A percentile compares a stretch with the other conserved stretches of the same genome.
phyloP scores from a whole-genome alignment of 2,329 filamentous ascomycete genomes.

The Colletotrichum zoysiae region DNA sequence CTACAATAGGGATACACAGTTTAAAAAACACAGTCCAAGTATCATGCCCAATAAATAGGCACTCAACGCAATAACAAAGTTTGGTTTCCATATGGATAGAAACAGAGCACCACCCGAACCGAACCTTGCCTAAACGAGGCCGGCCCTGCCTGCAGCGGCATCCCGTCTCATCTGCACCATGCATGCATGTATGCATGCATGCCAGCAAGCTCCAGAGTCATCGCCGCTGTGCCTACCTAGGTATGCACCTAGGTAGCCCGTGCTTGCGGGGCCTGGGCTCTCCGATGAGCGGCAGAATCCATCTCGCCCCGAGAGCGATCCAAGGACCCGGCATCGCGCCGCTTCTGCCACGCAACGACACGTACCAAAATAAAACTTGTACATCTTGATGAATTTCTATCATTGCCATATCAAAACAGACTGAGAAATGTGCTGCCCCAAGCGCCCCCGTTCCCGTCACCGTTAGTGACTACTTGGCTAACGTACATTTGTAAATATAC shows the following conservation, averaged over 20 bases:
- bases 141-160: conserved; percentile 1
- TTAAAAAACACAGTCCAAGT: too few species aligned
- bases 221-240: too few species aligned
- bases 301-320: neutral
- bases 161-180: neutral
- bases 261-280: neutral
- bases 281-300: neutral
- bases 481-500: neutral
- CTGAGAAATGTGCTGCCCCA: conserved; percentile 7
- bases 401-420: neutral
- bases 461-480: conserved; percentile 6
- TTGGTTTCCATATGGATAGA: too few species aligned
- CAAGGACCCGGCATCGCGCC: too few species aligned
- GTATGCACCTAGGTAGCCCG: neutral
- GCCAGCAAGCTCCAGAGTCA: neutral
- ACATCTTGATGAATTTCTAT: too few species aligned
- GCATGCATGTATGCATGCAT: neutral
- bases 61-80: too few species aligned
- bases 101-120: too few species aligned
- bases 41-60: too few species aligned
- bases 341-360: neutral
- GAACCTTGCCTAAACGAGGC: conserved; percentile 24
- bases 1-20: too few species aligned
- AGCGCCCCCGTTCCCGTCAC: conserved; percentile 12
- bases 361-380: too few species aligned